Percentiles rank a stretch among this genome's conserved stretches.
phyloP scores from a whole-genome alignment of 352 stramenopile species.

The Phytopythium chamaehyphon region DNA sequence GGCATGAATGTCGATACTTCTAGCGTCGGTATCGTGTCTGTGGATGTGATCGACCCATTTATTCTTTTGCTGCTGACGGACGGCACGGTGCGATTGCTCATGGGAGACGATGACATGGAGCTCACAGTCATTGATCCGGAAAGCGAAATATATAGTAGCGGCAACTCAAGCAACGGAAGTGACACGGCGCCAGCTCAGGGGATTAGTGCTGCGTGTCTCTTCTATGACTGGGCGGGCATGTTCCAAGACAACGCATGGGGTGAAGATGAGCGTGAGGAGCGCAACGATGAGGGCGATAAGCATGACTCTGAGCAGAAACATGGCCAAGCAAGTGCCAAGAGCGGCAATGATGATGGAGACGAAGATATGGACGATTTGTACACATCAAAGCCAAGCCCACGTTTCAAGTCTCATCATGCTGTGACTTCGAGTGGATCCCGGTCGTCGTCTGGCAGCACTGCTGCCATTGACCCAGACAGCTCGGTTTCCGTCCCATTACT shows the following conservation, averaged over 20 bases:
- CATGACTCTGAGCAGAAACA: constrained; percentile 11
- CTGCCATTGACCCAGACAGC: constrained; percentile 22
- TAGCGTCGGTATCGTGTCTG: constrained; percentile 73
- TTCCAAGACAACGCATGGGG: constrained; percentile 61
- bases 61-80: constrained; percentile 80
- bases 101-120: constrained; percentile 82
- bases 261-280: constrained; percentile 44
- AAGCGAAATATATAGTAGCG: constrained; percentile 46
- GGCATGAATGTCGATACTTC: constrained; percentile 80
- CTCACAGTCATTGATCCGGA: constrained; percentile 77
- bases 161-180: constrained; percentile 25
- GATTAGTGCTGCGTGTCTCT: constrained; percentile 73
- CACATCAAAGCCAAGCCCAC: constrained; percentile 37
- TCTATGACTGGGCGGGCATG: constrained; percentile 84
- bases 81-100: constrained; percentile 72
- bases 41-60: constrained; percentile 82
- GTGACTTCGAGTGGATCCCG: not conserved
- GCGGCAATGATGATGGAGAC: constrained; percentile 35
- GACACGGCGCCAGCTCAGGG: constrained; percentile 19
- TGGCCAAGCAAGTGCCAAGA: constrained; percentile 7
- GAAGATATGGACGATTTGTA: constrained; percentile 77
- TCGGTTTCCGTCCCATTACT: constrained; percentile 55
- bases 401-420: constrained; percentile 13
- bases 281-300: constrained; percentile 11
- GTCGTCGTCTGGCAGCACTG: not conserved